phyloP scores from a whole-genome alignment of 1,139 yeast genomes.

The Taphrina wiesneri region DNA sequence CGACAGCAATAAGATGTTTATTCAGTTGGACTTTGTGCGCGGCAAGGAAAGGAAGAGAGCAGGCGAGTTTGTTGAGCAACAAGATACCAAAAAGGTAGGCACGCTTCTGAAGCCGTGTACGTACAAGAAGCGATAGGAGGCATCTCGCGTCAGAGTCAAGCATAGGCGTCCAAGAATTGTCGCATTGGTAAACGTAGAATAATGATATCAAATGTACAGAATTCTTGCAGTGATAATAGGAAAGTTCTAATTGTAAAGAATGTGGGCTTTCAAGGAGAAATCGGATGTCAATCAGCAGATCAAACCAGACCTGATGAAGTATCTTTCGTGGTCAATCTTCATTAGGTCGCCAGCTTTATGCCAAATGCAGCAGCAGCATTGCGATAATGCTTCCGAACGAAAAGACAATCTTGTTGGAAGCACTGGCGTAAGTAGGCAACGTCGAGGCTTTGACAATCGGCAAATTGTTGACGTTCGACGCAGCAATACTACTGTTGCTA shows the following conservation, averaged over 20 bases:
- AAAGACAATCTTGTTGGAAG: background rate
- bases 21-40: conserved; percentile 80
- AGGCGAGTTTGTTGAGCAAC: conserved; percentile 78
- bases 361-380: background rate
- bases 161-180: background rate
- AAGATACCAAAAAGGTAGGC: conserved; percentile 69
- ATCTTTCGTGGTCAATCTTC: too few relatives aligned
- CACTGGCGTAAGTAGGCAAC: background rate
- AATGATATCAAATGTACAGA: background rate
- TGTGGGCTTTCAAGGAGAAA: too few relatives aligned
- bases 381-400: background rate
- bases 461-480: background rate
- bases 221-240: conserved; percentile 4
- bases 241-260: background rate
- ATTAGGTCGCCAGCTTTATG: background rate
- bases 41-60: conserved; percentile 54
- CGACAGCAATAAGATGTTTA: conserved; percentile 86
- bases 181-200: background rate
- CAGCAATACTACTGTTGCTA: background rate
- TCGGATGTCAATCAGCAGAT: too few relatives aligned
- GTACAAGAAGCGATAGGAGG: conserved; percentile 72
- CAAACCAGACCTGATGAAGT: too few relatives aligned
- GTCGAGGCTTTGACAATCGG: background rate
- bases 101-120: conserved; percentile 95
- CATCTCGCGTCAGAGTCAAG: background rate